These are phyloP conservation scores for Medicago arabica DNA, from an alignment of 306 rosid genomes.

Conservation along the genomic window DNA sequence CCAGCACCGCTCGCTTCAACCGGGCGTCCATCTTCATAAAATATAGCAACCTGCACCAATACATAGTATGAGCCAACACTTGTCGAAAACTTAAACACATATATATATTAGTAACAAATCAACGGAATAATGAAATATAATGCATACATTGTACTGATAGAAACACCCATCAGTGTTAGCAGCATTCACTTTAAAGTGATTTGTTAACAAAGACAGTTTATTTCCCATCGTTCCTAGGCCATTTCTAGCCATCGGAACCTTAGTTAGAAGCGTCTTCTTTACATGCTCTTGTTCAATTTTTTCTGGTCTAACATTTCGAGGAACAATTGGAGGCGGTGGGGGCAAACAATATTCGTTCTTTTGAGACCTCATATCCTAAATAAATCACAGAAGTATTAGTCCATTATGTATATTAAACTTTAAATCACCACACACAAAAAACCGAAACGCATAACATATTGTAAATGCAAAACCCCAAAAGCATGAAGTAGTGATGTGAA, in stretches of 20 bases:
- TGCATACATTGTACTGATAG: conserved; percentile 89
- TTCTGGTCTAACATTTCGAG: conserved; percentile 65
- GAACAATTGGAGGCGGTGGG: conserved; percentile 85
- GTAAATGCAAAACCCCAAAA: neutral
- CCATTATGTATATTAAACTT: neutral
- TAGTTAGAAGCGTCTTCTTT: conserved; percentile 56
- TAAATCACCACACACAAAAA: neutral
- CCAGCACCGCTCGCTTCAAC: conserved; percentile 87
- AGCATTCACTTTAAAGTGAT: conserved; percentile 79
- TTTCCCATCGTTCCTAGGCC: conserved; percentile 67
- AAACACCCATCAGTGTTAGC: conserved; percentile 61
- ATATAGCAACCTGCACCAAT: conserved; percentile 67
- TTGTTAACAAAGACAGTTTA: conserved; percentile 63
- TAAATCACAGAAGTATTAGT: neutral
- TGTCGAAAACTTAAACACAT: neutral
- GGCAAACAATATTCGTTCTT: conserved; percentile 54
- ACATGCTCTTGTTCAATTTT: conserved; percentile 42
- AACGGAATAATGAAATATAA: conserved; percentile 11
- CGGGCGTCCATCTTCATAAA: conserved; percentile 90
- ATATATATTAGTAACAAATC: neutral
- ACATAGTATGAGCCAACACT: neutral
- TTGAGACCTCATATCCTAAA: conserved; percentile 60
- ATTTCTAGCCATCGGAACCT: conserved; percentile 73
- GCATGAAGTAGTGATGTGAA: neutral
- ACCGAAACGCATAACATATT: neutral